A percentile compares a stretch with the other conserved stretches of the same genome.
Conservation (phyloP, 139 green algal genomes). For the Mesotaenium endlicherianum region DNA sequence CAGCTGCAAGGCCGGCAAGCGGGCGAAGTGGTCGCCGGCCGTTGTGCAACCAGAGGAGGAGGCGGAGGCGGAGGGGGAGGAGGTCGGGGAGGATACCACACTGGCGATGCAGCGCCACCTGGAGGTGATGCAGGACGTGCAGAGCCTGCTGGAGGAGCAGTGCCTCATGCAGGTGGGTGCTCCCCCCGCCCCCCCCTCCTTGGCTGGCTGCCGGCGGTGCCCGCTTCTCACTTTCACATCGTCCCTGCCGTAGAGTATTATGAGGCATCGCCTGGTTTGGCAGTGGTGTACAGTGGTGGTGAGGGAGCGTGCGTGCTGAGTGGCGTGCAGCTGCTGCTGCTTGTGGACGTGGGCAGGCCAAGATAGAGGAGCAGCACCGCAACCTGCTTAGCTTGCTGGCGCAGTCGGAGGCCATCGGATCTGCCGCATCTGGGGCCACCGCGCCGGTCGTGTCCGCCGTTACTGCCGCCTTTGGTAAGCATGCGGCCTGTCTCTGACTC, state of each 20-base stretch:
- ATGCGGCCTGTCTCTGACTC: neutral
- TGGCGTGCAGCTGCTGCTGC: neutral
- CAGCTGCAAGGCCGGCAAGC: no score
- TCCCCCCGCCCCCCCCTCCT: no score
- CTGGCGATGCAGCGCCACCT: slow-evolving; percentile 7
- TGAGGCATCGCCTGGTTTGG: neutral
- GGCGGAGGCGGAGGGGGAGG: neutral
- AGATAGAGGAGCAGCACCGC: slow-evolving; percentile 14
- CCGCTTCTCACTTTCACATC: no score
- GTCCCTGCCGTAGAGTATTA: no score
- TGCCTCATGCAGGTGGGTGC: neutral
- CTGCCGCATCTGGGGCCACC: neutral
- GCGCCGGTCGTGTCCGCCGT: neutral
- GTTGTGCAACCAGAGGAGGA: neutral
- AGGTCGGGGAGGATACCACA: neutral
- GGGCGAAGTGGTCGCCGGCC: no score
- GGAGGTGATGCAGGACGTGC: slow-evolving; percentile 1
- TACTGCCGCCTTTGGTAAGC: neutral
- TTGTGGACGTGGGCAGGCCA: neutral
- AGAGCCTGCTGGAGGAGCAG: neutral
- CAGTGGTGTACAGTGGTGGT: neutral
- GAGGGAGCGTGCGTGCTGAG: neutral
- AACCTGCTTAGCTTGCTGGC: neutral
- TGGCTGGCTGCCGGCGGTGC: no score
- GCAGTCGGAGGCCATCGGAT: neutral